These are phyloP conservation scores for Cercospora zeae-maydis DNA, from an alignment of 2,329 filamentous ascomycete species.

Conservation along the genomic window DNA sequence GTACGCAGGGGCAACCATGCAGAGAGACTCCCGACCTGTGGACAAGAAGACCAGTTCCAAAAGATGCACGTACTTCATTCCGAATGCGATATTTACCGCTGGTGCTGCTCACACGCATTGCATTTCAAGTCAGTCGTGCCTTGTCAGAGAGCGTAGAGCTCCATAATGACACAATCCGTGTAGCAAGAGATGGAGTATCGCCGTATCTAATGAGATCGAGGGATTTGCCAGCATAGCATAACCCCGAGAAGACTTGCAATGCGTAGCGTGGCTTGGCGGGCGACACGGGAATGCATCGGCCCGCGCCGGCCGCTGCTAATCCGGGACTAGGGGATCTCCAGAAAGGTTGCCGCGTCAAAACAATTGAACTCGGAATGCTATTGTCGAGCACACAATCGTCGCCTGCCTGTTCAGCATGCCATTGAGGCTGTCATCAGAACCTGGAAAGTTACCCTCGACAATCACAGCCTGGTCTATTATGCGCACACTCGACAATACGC, in stretches of 20 bases:
- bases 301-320: neutral
- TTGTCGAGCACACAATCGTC: conserved; percentile 2
- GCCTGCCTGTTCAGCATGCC: neutral
- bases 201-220: neutral
- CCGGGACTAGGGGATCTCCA: neutral
- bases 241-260: neutral
- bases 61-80: neutral
- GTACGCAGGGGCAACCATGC: neutral
- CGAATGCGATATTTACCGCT: neutral
- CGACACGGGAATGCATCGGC: neutral
- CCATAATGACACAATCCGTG: neutral
- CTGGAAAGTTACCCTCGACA: neutral
- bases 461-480: neutral
- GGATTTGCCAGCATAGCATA: neutral
- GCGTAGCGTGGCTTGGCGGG: neutral
- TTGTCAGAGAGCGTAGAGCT: neutral
- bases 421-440: neutral
- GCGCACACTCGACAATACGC: neutral
- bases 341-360: conserved; percentile 1
- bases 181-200: neutral
- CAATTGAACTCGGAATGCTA: conserved; percentile 4
- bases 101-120: neutral
- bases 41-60: neutral
- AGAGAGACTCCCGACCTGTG: neutral
- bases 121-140: neutral